Percentiles rank a stretch among this genome's conserved stretches.
These are phyloP conservation scores for Exobasidium cylindrosporum DNA, from an alignment of 1,284 basidiomycete species.

Conservation along the genomic window DNA sequence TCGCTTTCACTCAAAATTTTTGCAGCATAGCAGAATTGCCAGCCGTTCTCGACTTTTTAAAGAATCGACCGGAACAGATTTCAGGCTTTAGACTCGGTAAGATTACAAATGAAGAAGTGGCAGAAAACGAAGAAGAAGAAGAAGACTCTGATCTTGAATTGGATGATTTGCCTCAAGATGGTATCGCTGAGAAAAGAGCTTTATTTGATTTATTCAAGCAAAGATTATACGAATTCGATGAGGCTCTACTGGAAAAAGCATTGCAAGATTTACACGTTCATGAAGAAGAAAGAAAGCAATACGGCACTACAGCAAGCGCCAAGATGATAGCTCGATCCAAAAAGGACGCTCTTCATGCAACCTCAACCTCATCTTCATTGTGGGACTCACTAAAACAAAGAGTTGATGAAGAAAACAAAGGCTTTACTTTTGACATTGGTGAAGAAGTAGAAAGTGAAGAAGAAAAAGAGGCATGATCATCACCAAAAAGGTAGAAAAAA, in stretches of 20 bases:
- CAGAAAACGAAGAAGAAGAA: slow-evolving; percentile 6
- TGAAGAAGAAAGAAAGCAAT: neutral
- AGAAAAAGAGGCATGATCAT: too few relatives aligned
- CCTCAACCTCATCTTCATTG: too few relatives aligned
- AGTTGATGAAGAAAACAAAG: neutral
- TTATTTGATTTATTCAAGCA: slow-evolving; percentile 35
- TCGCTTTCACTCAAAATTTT: slow-evolving; percentile 59
- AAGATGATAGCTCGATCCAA: too few relatives aligned
- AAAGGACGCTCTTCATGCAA: too few relatives aligned
- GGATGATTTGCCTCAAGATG: slow-evolving; percentile 30
- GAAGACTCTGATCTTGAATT: slow-evolving; percentile 24
- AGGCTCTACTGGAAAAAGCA: slow-evolving; percentile 18
- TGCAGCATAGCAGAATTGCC: slow-evolving; percentile 56
- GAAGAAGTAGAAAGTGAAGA: neutral
- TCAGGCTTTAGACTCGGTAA: slow-evolving; percentile 52
- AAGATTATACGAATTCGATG: slow-evolving; percentile 28
- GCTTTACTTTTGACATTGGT: neutral
- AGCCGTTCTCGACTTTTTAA: slow-evolving; percentile 57
- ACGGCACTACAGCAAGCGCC: too few relatives aligned
- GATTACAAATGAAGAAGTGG: slow-evolving; percentile 22
- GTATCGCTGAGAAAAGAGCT: slow-evolving; percentile 17
- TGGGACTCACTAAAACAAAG: neutral
- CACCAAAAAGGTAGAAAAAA: too few relatives aligned
- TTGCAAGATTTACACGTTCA: slow-evolving; percentile 4
- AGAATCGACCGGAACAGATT: slow-evolving; percentile 56